Evolutionary conservation across 129 eudicot genomes (phyloP), one percentile per base, ranked within the genome.

Genomic region (Solidago caesia): DNA sequence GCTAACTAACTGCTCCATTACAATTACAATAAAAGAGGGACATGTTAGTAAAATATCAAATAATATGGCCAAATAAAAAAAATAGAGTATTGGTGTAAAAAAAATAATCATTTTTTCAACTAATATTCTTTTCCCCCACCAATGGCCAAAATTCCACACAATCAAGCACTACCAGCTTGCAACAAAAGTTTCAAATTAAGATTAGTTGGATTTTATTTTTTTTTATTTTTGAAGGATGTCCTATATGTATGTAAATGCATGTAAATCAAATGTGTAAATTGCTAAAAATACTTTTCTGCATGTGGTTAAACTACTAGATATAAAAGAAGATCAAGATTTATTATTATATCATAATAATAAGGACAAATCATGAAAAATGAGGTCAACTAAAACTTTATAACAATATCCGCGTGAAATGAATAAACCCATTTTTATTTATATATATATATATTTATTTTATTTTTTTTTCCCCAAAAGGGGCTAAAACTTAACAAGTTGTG

Each of bases 1-100:
- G 65, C 91, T 86, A 81, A 83, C 96, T 87, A 89, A 80, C 96
- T 89, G 89, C 74, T 53, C 69, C 75, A 72, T 45, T 55, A 67
- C 59, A n/a, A 71, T 16, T 16, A 51, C 69, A 66, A 44, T 51
- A 48, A 67, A 46, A 77, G 5, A 76, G 44, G 81, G 75, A 27
- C 58, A 79, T 29, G 45, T 79, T 55, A 46, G 82, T 72, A 72
- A 64, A 72, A 42, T 0, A 44, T 27, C 73, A 64, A 63, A 51
- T 4, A 10, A 73, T 21, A 62, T 68, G 15, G 2, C 15, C 57
- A 57, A 65, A 52, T 44, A 51, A 63, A 60, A 67, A 67, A 26
- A 11, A 57, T 8, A 61, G 15, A 76, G 66, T 14, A 60, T 48
- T 14, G 7, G n/a, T 4, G 12, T 7, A 73, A 48, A 21, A 21